phyloP scores from a whole-genome alignment of 2,329 filamentous ascomycete species.

The Apiospora sp. region DNA sequence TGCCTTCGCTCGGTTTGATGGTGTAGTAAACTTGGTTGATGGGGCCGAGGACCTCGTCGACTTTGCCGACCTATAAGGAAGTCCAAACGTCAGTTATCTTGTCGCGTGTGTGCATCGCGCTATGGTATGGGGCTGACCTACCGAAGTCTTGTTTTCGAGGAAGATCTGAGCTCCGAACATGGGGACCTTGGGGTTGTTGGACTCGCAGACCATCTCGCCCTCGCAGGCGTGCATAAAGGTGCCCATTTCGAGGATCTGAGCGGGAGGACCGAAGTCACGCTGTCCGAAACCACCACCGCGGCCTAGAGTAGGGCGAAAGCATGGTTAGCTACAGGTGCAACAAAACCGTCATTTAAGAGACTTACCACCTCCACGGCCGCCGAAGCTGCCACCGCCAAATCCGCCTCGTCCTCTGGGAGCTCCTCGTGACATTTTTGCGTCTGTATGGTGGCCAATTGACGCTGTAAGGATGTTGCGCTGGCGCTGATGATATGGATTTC shows the following conservation, averaged over 20 bases:
- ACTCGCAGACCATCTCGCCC: conserved; percentile 97
- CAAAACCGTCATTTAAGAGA: conserved; percentile 17
- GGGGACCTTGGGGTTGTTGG: conserved; percentile 92
- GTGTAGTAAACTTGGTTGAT: conserved; percentile 99
- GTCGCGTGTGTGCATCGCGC: conserved; percentile 1
- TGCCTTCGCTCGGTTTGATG: conserved; percentile 95
- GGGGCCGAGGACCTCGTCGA: conserved; percentile 96
- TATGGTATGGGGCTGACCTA: neutral
- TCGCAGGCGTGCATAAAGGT: conserved; percentile 93
- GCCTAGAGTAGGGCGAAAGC: conserved; percentile 32
- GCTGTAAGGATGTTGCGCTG: conserved; percentile 19
- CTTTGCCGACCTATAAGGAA: conserved; percentile 75
- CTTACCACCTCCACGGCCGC: conserved; percentile 41
- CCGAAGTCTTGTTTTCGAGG: conserved; percentile 89
- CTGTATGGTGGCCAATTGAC: conserved; percentile 16
- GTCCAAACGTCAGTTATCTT: conserved; percentile 54
- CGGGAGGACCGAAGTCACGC: conserved; percentile 45
- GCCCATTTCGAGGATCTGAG: conserved; percentile 76
- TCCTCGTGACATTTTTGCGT: conserved; percentile 42
- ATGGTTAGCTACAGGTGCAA: neutral
- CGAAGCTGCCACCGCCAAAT: conserved; percentile 39
- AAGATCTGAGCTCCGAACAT: conserved; percentile 99
- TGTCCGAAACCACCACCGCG: conserved; percentile 45
- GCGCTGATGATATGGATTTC: conserved; percentile 18
- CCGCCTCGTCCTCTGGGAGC: conserved; percentile 43